phyloP scores from a whole-genome alignment of 2,329 filamentous ascomycete genomes.

The Pyricularia grisea region DNA sequence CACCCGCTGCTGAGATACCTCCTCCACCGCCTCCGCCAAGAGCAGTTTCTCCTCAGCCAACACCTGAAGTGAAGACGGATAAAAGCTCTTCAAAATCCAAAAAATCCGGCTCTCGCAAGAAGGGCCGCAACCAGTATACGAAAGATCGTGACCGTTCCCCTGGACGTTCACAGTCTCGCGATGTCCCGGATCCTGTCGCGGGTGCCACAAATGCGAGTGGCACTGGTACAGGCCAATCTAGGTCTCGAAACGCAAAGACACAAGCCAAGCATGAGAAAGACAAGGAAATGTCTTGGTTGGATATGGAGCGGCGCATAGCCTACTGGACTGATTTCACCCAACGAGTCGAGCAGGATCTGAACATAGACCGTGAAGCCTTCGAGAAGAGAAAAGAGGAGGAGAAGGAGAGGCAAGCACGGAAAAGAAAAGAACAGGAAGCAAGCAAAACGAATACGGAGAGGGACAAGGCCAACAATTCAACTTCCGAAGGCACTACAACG shows the following conservation, averaged over 20 bases:
- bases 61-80: slow-evolving; percentile 33
- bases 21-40: slow-evolving; percentile 5
- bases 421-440: background rate
- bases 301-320: slow-evolving; percentile 4
- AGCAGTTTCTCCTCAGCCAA: slow-evolving; percentile 23
- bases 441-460: background rate
- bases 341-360: slow-evolving; percentile 3
- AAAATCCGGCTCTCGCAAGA: slow-evolving; percentile 54
- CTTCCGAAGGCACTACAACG: background rate
- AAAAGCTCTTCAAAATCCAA: slow-evolving; percentile 48
- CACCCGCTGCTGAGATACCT: slow-evolving; percentile 15
- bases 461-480: background rate
- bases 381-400: background rate
- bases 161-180: slow-evolving; percentile 39
- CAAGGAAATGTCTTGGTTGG: slow-evolving; percentile 3
- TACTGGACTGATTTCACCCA: slow-evolving; percentile 5
- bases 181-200: slow-evolving; percentile 31
- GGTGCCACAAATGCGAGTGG: slow-evolving; percentile 9
- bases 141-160: slow-evolving; percentile 60
- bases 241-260: slow-evolving; percentile 16
- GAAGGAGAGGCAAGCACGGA: background rate
- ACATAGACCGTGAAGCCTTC: background rate
- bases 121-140: slow-evolving; percentile 74
- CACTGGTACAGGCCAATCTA: slow-evolving; percentile 34
- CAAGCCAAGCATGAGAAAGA: slow-evolving; percentile 4